Evolutionary conservation across 257 asterid species (phyloP).

Genomic region (Jacaranda copaia): DNA sequence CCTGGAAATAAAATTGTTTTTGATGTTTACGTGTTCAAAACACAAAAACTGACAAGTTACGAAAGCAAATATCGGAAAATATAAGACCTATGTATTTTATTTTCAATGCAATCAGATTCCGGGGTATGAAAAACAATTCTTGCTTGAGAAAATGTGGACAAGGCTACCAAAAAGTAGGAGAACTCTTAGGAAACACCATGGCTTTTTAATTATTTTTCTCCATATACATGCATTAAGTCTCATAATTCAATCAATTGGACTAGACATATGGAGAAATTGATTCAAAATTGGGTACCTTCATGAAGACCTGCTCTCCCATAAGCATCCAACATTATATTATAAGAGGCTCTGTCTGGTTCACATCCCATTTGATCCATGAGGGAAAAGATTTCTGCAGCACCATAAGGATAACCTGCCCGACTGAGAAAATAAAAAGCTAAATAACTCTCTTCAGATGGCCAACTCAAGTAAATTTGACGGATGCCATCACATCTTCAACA

Average conservation of each 20-base stretch:
- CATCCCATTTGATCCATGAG: constrained; percentile 90
- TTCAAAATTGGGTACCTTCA: constrained; percentile 53
- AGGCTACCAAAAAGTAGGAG: neutral
- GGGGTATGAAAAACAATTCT: neutral
- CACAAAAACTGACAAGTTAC: too few species aligned
- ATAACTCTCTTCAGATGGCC: neutral
- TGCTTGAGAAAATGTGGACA: neutral
- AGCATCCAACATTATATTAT: constrained; percentile 87
- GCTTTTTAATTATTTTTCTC: neutral
- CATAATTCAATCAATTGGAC: neutral
- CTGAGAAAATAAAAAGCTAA: constrained; percentile 44
- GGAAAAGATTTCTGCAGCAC: constrained; percentile 86
- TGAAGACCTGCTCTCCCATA: constrained; percentile 87
- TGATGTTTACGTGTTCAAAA: too few species aligned
- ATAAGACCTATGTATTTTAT: too few species aligned
- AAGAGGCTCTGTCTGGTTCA: constrained; percentile 88
- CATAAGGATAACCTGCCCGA: constrained; percentile 84
- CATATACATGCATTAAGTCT: neutral
- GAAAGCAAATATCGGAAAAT: too few species aligned
- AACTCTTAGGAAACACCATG: neutral
- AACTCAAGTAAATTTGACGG: neutral
- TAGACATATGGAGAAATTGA: neutral
- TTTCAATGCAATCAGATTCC: neutral
- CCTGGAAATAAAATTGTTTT: too few species aligned
- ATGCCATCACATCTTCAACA: neutral